Conservation (phyloP, 2,329 filamentous ascomycete species). For the Sporothrix euskadiensis region DNA sequence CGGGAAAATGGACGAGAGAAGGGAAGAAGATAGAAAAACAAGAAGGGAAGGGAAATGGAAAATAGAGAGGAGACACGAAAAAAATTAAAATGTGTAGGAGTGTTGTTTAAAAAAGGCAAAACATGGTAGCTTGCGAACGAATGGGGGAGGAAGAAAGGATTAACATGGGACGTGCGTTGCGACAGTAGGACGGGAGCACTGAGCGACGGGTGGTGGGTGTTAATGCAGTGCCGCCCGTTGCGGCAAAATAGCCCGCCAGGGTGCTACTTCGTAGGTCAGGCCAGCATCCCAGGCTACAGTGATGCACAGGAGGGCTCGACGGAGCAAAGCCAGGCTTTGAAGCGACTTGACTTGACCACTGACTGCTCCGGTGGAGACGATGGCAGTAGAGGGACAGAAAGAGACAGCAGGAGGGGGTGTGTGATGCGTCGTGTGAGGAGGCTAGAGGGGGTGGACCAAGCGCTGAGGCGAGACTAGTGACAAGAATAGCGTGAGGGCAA, state of each 20-base stretch:
- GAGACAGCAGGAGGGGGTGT: slow-evolving; percentile 25
- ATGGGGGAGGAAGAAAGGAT: not conserved
- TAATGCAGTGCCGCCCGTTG: slow-evolving; percentile 39
- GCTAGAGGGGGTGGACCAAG: slow-evolving; percentile 27
- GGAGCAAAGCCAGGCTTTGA: not conserved
- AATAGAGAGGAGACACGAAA: slow-evolving; percentile 5
- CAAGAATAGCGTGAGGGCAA: slow-evolving; percentile 24
- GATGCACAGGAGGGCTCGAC: not conserved
- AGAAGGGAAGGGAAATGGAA: not conserved
- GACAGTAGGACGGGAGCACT: not conserved
- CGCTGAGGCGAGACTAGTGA: slow-evolving; percentile 24
- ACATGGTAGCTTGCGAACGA: slow-evolving; percentile 15
- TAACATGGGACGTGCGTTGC: slow-evolving; percentile 1
- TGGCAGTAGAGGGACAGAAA: not conserved
- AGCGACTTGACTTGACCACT: not conserved
- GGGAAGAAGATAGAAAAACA: slow-evolving; percentile 11
- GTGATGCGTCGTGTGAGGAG: slow-evolving; percentile 23
- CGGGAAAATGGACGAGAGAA: not conserved
- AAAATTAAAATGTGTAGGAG: not conserved
- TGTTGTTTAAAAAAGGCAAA: not conserved
- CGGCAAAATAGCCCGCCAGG: slow-evolving; percentile 40
- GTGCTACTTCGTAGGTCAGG: not conserved
- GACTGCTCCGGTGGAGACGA: not conserved
- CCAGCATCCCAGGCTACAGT: slow-evolving; percentile 4
- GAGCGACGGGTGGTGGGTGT: slow-evolving; percentile 31